phyloP scores from a whole-genome alignment of 805 yeast genomes.

The Candida stauntonica region DNA sequence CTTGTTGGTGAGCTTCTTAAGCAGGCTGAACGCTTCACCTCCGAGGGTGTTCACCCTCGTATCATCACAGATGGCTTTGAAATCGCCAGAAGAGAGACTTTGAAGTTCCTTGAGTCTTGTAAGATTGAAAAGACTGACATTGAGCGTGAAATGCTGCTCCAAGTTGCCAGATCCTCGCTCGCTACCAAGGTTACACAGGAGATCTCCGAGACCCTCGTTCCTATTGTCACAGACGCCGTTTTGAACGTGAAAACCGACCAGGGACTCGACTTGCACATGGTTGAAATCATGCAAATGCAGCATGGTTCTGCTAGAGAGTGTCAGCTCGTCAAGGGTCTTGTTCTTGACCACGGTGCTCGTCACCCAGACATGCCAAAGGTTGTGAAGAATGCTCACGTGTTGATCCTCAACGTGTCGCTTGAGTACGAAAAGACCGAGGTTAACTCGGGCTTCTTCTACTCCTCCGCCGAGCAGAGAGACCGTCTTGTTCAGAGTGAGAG shows the following conservation, averaged over 20 bases:
- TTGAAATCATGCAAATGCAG: slow-evolving; percentile 98
- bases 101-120: slow-evolving; percentile 65
- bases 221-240: slow-evolving; percentile 96
- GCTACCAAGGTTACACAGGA: slow-evolving; percentile 81
- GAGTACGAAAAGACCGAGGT: slow-evolving; percentile 98
- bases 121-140: slow-evolving; percentile 45
- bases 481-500: slow-evolving; percentile 91
- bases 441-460: slow-evolving; percentile 91
- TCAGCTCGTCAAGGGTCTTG: slow-evolving; percentile 78
- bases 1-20: slow-evolving; percentile 91
- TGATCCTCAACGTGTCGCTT: slow-evolving; percentile 87
- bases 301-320: slow-evolving; percentile 84
- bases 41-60: slow-evolving; percentile 96
- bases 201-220: slow-evolving; percentile 76
- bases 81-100: slow-evolving; percentile 70
- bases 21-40: slow-evolving; percentile 87
- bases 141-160: slow-evolving; percentile 84
- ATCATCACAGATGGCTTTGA: slow-evolving; percentile 95
- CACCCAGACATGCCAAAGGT: slow-evolving; percentile 98
- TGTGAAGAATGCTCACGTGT: slow-evolving; percentile 75
- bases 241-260: slow-evolving; percentile 60
- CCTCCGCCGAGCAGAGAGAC: slow-evolving; percentile 94
- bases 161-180: slow-evolving; percentile 87
- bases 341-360: slow-evolving; percentile 96
- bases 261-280: slow-evolving; percentile 88